phyloP scores from a whole-genome alignment of 805 yeast genomes.

The Priceomyces carsonii region DNA sequence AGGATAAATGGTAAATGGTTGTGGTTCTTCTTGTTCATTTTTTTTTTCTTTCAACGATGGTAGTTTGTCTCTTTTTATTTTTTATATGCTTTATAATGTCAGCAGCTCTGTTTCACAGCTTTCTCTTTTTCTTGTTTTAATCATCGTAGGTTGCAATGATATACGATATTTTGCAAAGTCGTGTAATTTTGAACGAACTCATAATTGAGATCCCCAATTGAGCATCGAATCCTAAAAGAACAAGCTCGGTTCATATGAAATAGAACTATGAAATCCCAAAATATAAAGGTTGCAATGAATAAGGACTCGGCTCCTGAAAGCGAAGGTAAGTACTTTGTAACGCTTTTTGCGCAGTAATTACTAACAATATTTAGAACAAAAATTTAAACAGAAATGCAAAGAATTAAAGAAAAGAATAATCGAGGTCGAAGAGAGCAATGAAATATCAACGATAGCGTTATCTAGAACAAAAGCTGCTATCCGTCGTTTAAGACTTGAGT shows the following conservation, averaged over 20 bases:
- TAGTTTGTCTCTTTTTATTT: background rate
- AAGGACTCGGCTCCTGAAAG: conserved; percentile 37
- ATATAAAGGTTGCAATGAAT: conserved; percentile 7
- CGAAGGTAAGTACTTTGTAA: conserved; percentile 34
- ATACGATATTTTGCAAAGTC: background rate
- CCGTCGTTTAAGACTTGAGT: conserved; percentile 78
- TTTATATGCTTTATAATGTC: background rate
- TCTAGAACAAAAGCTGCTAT: conserved; percentile 75
- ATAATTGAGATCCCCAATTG: background rate
- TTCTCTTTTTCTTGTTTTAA: too few relatives aligned
- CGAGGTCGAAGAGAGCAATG: conserved; percentile 77
- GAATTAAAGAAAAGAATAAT: conserved; percentile 68
- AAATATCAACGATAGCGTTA: conserved; percentile 71
- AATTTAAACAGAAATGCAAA: conserved; percentile 63
- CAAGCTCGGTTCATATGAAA: too few relatives aligned
- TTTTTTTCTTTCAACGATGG: background rate
- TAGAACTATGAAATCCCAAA: conserved; percentile 12
- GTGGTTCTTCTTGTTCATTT: conserved; percentile 1
- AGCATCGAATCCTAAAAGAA: background rate
- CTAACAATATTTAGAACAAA: conserved; percentile 27
- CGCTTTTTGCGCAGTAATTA: background rate
- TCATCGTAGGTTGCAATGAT: background rate
- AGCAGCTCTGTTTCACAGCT: too few relatives aligned
- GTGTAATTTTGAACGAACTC: background rate
- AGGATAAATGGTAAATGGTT: background rate